These are phyloP conservation scores for Fraxinus sp. DNA, from an alignment of 305 asterid genomes.

Conservation along the genomic window DNA sequence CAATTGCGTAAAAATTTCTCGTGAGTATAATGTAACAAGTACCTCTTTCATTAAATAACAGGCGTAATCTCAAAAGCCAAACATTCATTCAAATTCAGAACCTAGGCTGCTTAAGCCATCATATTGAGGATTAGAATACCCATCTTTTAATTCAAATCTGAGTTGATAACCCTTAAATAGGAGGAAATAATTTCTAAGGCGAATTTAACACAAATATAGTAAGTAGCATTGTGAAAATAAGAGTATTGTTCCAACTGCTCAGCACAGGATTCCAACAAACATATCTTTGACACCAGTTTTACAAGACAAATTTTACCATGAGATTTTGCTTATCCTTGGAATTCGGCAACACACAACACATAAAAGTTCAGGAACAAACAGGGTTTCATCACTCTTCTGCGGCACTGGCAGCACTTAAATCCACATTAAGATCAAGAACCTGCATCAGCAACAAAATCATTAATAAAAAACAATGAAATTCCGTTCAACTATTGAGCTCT, in stretches of 20 bases:
- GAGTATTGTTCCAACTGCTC: background rate
- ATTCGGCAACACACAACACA: constrained; percentile 15
- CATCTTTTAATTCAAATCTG: background rate
- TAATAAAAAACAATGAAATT: background rate
- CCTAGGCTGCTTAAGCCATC: background rate
- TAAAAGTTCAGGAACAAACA: constrained; percentile 2
- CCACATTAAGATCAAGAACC: constrained; percentile 88
- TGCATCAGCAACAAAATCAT: constrained; percentile 25
- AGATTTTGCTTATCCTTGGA: constrained; percentile 6
- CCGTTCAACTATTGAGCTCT: no score
- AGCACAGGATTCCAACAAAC: background rate
- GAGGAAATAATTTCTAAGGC: background rate
- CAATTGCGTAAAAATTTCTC: no score
- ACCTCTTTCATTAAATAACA: no score
- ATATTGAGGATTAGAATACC: background rate
- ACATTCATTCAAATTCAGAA: background rate
- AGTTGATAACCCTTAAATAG: background rate
- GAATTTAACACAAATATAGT: background rate
- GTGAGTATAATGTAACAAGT: no score
- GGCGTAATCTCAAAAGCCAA: no score
- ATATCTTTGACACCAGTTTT: constrained; percentile 15
- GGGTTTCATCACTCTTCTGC: constrained; percentile 72
- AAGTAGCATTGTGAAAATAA: background rate
- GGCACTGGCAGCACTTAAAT: constrained; percentile 90
- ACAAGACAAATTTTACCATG: constrained; percentile 9